Evolutionary conservation across 1,284 basidiomycete genomes (phyloP).

Genomic region (Singerocomus rubriflavus): DNA sequence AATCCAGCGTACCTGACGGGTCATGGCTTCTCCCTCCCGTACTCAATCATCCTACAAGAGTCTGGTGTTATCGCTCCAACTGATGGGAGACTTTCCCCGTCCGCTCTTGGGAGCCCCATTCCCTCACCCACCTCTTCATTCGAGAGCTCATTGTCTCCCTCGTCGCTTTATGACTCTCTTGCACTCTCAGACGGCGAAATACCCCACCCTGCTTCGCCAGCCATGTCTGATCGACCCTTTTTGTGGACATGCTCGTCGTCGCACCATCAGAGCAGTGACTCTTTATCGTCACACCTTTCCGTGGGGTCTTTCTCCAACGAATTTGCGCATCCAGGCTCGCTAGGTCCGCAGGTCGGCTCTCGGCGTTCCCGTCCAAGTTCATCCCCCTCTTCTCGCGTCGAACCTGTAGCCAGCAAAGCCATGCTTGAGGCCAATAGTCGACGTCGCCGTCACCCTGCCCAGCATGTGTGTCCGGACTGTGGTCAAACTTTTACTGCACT

Average conservation of each 20-base stretch:
- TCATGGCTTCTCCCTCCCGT: conserved; percentile 5
- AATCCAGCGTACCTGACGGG: conserved; percentile 11
- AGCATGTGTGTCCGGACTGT: conserved; percentile 18
- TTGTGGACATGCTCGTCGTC: neutral
- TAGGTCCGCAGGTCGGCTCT: neutral
- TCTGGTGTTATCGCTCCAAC: neutral
- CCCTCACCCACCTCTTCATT: conserved; percentile 29
- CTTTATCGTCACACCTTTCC: conserved; percentile 1
- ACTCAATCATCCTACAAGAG: conserved; percentile 12
- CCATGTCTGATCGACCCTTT: conserved; percentile 11
- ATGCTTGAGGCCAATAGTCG: conserved; percentile 33
- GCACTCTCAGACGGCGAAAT: conserved; percentile 23
- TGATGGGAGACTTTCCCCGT: conserved; percentile 13
- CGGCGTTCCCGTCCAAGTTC: conserved; percentile 21
- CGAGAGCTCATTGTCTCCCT: conserved; percentile 26
- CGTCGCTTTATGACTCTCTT: conserved; percentile 10
- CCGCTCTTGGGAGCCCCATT: conserved; percentile 16
- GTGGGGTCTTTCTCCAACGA: conserved; percentile 3
- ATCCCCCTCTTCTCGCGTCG: conserved; percentile 9
- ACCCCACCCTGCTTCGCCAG: conserved; percentile 21
- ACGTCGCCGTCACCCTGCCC: conserved; percentile 31
- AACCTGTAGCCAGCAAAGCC: conserved; percentile 31
- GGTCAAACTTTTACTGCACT: conserved; percentile 29
- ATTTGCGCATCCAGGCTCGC: neutral
- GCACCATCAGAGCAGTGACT: conserved; percentile 11